Percentiles rank a stretch among this genome's conserved stretches.
These are phyloP conservation scores for Calocybe indica DNA, from an alignment of 768 basidiomycete genomes.

Conservation along the genomic window DNA sequence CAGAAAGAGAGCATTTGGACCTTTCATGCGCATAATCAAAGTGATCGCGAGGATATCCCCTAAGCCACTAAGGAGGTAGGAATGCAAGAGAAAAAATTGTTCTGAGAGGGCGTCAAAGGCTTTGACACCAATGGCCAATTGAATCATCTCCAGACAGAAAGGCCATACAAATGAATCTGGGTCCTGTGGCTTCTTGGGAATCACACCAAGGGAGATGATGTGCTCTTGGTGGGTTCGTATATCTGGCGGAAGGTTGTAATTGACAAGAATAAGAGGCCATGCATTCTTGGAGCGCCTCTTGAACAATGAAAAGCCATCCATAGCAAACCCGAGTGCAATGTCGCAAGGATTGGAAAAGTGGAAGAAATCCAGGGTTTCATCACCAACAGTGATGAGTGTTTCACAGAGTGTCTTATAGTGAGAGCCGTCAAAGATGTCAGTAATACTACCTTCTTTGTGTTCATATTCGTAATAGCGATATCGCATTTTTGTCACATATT, in stretches of 20 bases:
- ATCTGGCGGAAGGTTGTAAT: conserved; percentile 22
- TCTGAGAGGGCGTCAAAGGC: conserved; percentile 20
- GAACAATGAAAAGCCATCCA: conserved; percentile 32
- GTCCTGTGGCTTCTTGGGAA: conserved; percentile 31
- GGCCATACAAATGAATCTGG: conserved; percentile 32
- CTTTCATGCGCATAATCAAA: conserved; percentile 28
- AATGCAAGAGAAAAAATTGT: conserved; percentile 11
- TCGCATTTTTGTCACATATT: conserved; percentile 15
- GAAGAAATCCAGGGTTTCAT: conserved; percentile 11
- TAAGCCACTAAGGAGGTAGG: conserved; percentile 12
- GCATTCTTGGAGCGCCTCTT: conserved; percentile 19
- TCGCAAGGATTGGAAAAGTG: conserved; percentile 30
- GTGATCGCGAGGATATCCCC: conserved; percentile 18
- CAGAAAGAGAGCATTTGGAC: conserved; percentile 31
- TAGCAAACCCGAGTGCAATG: conserved; percentile 31
- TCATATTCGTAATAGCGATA: conserved; percentile 16
- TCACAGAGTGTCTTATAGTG: conserved; percentile 18
- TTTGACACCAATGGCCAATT: conserved; percentile 24
- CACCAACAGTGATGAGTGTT: conserved; percentile 19
- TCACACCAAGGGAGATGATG: conserved; percentile 30
- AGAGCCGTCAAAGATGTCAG: conserved; percentile 28
- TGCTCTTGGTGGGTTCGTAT: conserved; percentile 23
- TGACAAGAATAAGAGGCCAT: conserved; percentile 33
- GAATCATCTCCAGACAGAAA: conserved; percentile 23
- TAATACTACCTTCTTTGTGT: conserved; percentile 10